phyloP scores from a whole-genome alignment of 2,329 filamentous ascomycete genomes.

The Coniella lustricola region DNA sequence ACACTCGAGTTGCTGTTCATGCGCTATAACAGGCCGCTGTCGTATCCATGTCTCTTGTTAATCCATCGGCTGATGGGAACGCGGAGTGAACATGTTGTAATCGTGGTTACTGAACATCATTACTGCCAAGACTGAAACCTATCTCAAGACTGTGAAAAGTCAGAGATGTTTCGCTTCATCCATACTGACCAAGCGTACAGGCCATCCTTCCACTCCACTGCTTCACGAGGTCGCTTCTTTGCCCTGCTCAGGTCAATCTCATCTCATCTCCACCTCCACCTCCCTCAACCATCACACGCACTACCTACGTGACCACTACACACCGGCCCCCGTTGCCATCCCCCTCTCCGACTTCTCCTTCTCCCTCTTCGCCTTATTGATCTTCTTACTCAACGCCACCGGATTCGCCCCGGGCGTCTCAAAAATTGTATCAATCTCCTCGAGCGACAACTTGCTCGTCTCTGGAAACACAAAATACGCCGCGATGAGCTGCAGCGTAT shows the following conservation, averaged over 20 bases:
- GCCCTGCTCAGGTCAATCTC: neutral
- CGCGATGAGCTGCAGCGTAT: slow-evolving; percentile 36
- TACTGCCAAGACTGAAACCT: too few species aligned
- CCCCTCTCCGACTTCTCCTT: slow-evolving; percentile 8
- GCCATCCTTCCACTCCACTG: too few species aligned
- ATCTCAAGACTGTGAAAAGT: too few species aligned
- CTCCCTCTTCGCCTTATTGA: slow-evolving; percentile 16
- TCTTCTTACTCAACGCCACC: slow-evolving; percentile 17
- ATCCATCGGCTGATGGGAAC: too few species aligned
- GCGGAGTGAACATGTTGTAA: too few species aligned
- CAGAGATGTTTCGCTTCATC: too few species aligned
- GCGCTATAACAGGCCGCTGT: too few species aligned
- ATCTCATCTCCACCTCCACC: neutral
- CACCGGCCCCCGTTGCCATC: neutral
- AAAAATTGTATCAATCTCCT: slow-evolving; percentile 54
- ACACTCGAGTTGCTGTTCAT: too few species aligned
- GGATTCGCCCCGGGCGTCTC: slow-evolving; percentile 23
- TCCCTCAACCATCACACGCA: neutral
- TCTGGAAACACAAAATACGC: slow-evolving; percentile 47
- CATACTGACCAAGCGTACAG: too few species aligned
- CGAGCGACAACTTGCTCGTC: slow-evolving; percentile 40
- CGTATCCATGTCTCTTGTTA: too few species aligned
- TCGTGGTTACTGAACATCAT: too few species aligned
- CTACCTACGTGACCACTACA: neutral
- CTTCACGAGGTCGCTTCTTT: too few species aligned